Conservation (phyloP, 2,329 filamentous ascomycete species). For the Arthrocladium fulminans region DNA sequence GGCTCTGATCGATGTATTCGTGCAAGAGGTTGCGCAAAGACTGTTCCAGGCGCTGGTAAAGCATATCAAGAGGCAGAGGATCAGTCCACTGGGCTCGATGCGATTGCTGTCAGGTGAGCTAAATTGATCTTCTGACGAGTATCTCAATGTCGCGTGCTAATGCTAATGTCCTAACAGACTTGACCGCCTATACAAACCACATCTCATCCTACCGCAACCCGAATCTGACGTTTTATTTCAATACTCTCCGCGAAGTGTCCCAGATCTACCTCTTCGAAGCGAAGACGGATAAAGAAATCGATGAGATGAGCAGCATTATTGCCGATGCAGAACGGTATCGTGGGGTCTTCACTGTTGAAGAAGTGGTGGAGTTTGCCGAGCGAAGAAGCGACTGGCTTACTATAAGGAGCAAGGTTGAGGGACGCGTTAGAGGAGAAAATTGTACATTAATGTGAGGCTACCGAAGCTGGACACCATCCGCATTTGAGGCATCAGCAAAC, state of each 20-base stretch:
- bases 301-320: slow-evolving; percentile 91
- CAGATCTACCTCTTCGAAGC: slow-evolving; percentile 93
- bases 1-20: slow-evolving; percentile 96
- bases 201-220: slow-evolving; percentile 68
- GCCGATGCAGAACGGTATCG: slow-evolving; percentile 83
- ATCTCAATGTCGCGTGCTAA: too few species aligned
- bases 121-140: too few species aligned
- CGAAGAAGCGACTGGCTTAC: slow-evolving; percentile 90
- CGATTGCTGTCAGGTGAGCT: slow-evolving; percentile 66
- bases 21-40: slow-evolving; percentile 88
- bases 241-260: slow-evolving; percentile 78
- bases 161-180: slow-evolving; percentile 45
- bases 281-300: slow-evolving; percentile 55
- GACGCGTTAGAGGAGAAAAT: slow-evolving; percentile 93
- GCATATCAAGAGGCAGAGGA: slow-evolving; percentile 89
- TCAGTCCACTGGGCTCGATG: slow-evolving; percentile 81
- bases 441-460: slow-evolving; percentile 66
- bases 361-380: slow-evolving; percentile 96
- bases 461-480: slow-evolving; percentile 5
- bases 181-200: slow-evolving; percentile 86
- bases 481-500: background rate
- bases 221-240: slow-evolving; percentile 81
- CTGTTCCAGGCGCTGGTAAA: slow-evolving; percentile 91
- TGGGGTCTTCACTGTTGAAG: slow-evolving; percentile 87
- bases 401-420: slow-evolving; percentile 80